Conservation (phyloP, 2,329 filamentous ascomycete genomes). For the Scytalidium lignicola region DNA sequence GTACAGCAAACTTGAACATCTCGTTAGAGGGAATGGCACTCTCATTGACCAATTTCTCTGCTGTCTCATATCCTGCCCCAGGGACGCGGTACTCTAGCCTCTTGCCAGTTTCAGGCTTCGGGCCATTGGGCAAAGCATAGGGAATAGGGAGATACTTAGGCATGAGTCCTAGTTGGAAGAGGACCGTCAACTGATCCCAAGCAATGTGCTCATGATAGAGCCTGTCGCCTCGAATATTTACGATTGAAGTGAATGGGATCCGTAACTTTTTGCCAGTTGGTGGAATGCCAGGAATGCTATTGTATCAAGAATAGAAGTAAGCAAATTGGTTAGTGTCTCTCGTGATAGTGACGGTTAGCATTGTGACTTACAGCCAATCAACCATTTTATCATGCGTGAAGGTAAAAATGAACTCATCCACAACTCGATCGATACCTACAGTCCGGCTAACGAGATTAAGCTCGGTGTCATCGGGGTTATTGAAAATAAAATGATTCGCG, state of each 20-base stretch:
- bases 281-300: slow-evolving; percentile 50
- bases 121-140: slow-evolving; percentile 39
- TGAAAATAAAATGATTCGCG: slow-evolving; percentile 65
- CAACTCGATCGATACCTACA: slow-evolving; percentile 61
- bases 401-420: slow-evolving; percentile 64
- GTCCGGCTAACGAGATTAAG: slow-evolving; percentile 66
- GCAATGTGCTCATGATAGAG: slow-evolving; percentile 64
- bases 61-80: slow-evolving; percentile 48
- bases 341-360: too few species aligned
- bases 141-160: slow-evolving; percentile 62
- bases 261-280: slow-evolving; percentile 46
- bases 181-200: slow-evolving; percentile 59
- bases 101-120: slow-evolving; percentile 22
- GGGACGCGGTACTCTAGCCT: slow-evolving; percentile 53
- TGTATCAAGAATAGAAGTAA: too few species aligned
- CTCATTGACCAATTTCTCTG: slow-evolving; percentile 39
- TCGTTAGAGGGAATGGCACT: slow-evolving; percentile 47
- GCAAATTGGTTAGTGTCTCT: background rate
- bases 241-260: slow-evolving; percentile 56
- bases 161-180: slow-evolving; percentile 54
- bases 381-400: slow-evolving; percentile 55
- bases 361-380: slow-evolving; percentile 55
- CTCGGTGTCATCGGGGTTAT: slow-evolving; percentile 58
- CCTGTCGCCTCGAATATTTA: slow-evolving; percentile 60
- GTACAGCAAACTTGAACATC: slow-evolving; percentile 32